A percentile compares a stretch with the other conserved stretches of the same genome.
These are phyloP conservation scores for Lentinula sp. DNA, from an alignment of 768 basidiomycete genomes.

Conservation along the genomic window DNA sequence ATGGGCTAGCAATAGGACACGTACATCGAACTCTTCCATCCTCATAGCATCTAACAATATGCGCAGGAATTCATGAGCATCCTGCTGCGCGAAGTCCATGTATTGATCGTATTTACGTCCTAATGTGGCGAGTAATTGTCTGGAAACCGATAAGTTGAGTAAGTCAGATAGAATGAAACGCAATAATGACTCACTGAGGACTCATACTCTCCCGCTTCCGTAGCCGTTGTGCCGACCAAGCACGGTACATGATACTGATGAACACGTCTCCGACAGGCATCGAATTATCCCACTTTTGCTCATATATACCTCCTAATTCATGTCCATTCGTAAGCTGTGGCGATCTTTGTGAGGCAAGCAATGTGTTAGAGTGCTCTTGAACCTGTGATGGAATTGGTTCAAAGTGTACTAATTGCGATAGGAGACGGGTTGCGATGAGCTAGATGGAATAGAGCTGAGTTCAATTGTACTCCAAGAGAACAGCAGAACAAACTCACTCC, in stretches of 20 bases:
- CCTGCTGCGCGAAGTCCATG: conserved; percentile 91
- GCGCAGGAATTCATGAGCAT: conserved; percentile 89
- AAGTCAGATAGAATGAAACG: neutral
- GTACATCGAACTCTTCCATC: conserved; percentile 90
- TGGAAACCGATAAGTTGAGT: conserved; percentile 16
- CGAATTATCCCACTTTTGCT: conserved; percentile 46
- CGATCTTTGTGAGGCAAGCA: conserved; percentile 44
- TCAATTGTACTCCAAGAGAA: neutral
- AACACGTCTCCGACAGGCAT: conserved; percentile 74
- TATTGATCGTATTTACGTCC: conserved; percentile 92
- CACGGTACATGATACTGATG: conserved; percentile 48
- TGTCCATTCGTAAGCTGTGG: conserved; percentile 70
- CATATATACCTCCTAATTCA: conserved; percentile 42
- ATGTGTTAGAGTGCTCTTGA: conserved; percentile 32
- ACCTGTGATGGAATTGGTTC: conserved; percentile 36
- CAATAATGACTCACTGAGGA: conserved; percentile 51
- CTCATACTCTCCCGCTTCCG: conserved; percentile 49
- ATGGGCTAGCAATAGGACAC: conserved; percentile 15
- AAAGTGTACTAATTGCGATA: conserved; percentile 55
- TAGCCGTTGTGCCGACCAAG: conserved; percentile 57
- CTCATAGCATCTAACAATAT: conserved; percentile 88
- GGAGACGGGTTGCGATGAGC: conserved; percentile 62
- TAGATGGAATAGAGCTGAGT: conserved; percentile 20
- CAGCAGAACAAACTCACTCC: conserved; percentile 42
- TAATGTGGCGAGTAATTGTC: conserved; percentile 58